Evolutionary conservation across 805 yeast species (phyloP).

Genomic region (Tetrapisispora arboricola): DNA sequence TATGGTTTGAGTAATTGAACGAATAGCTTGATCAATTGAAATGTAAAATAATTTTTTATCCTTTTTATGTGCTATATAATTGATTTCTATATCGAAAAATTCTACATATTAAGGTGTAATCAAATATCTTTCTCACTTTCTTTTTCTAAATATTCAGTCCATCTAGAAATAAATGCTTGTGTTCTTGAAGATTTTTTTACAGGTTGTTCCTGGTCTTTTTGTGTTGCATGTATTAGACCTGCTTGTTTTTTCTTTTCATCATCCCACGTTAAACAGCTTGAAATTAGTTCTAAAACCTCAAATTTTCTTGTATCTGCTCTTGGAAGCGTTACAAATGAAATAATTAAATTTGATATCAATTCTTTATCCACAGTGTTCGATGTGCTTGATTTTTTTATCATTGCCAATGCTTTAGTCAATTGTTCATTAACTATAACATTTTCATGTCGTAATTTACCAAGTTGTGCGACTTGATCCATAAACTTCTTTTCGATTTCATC

Average conservation of each 20-base stretch:
- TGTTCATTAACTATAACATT: constrained; percentile 91
- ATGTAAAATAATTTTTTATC: neutral
- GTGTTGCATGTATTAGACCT: constrained; percentile 38
- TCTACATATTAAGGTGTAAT: neutral
- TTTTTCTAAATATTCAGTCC: constrained; percentile 74
- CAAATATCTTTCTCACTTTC: constrained; percentile 37
- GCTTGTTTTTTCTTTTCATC: constrained; percentile 68
- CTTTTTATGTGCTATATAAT: neutral
- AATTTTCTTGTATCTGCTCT: constrained; percentile 91
- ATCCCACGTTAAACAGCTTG: constrained; percentile 83
- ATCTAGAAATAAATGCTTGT: constrained; percentile 57
- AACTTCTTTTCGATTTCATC: constrained; percentile 41
- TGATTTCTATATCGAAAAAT: neutral
- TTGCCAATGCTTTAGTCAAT: constrained; percentile 79
- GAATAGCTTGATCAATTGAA: too few relatives aligned
- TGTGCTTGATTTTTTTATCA: constrained; percentile 68
- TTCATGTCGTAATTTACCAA: constrained; percentile 91
- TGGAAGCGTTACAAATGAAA: constrained; percentile 78
- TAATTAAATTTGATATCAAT: constrained; percentile 72
- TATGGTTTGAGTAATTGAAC: too few relatives aligned
- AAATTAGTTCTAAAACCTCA: constrained; percentile 77
- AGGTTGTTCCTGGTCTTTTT: constrained; percentile 7
- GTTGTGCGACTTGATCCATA: constrained; percentile 61
- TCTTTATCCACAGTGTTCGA: constrained; percentile 80
- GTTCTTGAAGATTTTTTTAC: constrained; percentile 26